phyloP scores from a whole-genome alignment of 441 rosid species.

The Populus tomentosa region DNA sequence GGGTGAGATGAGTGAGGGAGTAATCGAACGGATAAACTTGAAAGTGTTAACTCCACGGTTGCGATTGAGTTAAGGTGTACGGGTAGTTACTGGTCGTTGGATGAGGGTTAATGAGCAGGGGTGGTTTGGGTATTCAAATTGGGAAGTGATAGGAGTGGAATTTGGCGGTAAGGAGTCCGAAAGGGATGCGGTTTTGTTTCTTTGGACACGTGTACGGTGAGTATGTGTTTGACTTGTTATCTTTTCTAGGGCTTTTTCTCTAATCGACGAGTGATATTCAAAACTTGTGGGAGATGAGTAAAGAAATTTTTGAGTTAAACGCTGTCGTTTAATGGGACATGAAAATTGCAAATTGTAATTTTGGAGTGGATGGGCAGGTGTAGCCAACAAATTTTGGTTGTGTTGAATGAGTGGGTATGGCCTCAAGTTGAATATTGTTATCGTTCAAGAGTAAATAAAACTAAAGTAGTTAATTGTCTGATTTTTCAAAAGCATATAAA shows the following conservation, averaged over 20 bases:
- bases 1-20: constrained; percentile 1
- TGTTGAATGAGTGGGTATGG: background rate
- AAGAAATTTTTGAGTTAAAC: background rate
- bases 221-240: background rate
- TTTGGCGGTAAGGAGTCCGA: constrained; percentile 50
- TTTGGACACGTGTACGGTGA: constrained; percentile 26
- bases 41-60: constrained; percentile 32
- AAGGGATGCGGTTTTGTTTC: constrained; percentile 7
- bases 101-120: background rate
- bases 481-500: no score
- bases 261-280: constrained; percentile 26
- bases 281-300: background rate
- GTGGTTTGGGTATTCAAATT: background rate
- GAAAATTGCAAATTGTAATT: background rate
- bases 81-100: constrained; percentile 23
- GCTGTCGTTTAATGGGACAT: background rate
- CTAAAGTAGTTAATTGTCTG: no score
- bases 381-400: background rate
- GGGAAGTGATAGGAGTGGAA: constrained; percentile 10
- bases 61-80: constrained; percentile 13
- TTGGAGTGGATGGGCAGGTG: background rate
- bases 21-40: constrained; percentile 44
- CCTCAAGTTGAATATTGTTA: background rate
- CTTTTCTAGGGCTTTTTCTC: background rate
- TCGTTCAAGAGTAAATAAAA: no score